Percentiles rank a stretch among this genome's conserved stretches.
phyloP scores from a whole-genome alignment of 495 filamentous ascomycete species.

The Penicillium maclennaniae region DNA sequence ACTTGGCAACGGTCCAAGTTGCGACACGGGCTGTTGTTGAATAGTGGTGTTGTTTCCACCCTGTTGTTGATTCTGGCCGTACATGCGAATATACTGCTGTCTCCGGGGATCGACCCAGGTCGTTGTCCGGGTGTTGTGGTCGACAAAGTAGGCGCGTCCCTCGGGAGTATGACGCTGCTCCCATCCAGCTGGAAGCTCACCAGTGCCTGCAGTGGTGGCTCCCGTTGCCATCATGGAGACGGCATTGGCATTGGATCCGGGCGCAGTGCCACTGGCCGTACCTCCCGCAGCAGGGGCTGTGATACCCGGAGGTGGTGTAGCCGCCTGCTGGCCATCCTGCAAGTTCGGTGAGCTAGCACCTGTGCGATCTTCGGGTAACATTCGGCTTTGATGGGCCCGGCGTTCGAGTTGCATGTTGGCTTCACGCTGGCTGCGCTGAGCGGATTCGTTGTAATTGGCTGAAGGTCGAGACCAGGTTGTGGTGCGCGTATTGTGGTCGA shows the following conservation, averaged over 20 bases:
- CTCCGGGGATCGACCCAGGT: constrained; percentile 99
- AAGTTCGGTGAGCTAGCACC: constrained; percentile 87
- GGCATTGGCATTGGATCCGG: constrained; percentile 47
- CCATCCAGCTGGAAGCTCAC: constrained; percentile 93
- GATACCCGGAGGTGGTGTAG: constrained; percentile 43
- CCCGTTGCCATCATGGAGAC: constrained; percentile 92
- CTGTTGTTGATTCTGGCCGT: constrained; percentile 61
- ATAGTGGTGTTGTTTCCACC: constrained; percentile 76
- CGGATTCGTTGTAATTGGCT: constrained; percentile 71
- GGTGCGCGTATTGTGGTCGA: constrained; percentile 94
- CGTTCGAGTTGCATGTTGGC: constrained; percentile 88
- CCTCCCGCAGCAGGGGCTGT: neutral
- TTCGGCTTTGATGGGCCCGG: constrained; percentile 89
- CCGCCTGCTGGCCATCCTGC: constrained; percentile 56
- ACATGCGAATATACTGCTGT: constrained; percentile 98
- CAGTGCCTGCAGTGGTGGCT: constrained; percentile 89
- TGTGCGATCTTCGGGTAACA: constrained; percentile 92
- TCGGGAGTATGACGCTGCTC: constrained; percentile 94
- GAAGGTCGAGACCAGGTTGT: constrained; percentile 94
- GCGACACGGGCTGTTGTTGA: constrained; percentile 96
- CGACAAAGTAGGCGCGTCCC: constrained; percentile 95
- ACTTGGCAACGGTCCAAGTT: constrained; percentile 92
- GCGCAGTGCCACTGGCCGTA: constrained; percentile 27
- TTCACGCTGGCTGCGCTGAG: constrained; percentile 73
- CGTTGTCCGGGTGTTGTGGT: constrained; percentile 97